These are phyloP conservation scores for Termitomyces titanicus DNA, from an alignment of 768 basidiomycete genomes.

Conservation along the genomic window DNA sequence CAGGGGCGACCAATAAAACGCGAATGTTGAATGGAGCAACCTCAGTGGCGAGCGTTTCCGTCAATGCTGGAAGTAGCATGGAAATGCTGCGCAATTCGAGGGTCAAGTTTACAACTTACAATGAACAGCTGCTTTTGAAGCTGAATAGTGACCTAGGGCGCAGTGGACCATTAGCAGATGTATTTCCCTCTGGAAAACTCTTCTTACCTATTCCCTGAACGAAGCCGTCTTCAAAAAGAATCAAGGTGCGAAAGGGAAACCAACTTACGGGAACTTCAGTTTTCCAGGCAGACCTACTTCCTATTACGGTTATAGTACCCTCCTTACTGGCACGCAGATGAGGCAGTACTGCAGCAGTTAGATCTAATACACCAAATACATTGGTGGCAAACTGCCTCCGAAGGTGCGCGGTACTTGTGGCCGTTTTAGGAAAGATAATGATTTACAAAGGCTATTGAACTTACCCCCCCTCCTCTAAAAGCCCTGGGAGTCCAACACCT, in stretches of 20 bases:
- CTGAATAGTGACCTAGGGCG: slow-evolving; percentile 40
- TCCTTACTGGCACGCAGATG: slow-evolving; percentile 41
- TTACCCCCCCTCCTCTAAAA: slow-evolving; percentile 60
- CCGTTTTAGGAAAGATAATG: background rate
- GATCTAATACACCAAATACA: slow-evolving; percentile 49
- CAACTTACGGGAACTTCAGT: slow-evolving; percentile 39
- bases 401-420: slow-evolving; percentile 26
- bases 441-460: slow-evolving; percentile 13
- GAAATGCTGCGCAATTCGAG: background rate
- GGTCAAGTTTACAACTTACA: slow-evolving; percentile 27
- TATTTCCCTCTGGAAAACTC: background rate
- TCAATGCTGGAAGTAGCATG: slow-evolving; percentile 36
- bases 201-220: slow-evolving; percentile 30
- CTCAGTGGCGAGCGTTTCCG: slow-evolving; percentile 52
- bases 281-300: slow-evolving; percentile 53
- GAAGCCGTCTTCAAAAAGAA: background rate
- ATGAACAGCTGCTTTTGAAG: slow-evolving; percentile 61
- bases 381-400: slow-evolving; percentile 45
- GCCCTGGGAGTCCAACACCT: slow-evolving; percentile 35
- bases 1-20: slow-evolving; percentile 55
- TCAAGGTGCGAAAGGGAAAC: background rate
- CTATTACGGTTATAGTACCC: slow-evolving; percentile 49
- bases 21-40: slow-evolving; percentile 54
- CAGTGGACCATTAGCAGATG: background rate
- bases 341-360: slow-evolving; percentile 52